Base-by-base conservation (phyloP, 1,284 basidiomycete genomes). In the Ustilago loliicola region DNA sequence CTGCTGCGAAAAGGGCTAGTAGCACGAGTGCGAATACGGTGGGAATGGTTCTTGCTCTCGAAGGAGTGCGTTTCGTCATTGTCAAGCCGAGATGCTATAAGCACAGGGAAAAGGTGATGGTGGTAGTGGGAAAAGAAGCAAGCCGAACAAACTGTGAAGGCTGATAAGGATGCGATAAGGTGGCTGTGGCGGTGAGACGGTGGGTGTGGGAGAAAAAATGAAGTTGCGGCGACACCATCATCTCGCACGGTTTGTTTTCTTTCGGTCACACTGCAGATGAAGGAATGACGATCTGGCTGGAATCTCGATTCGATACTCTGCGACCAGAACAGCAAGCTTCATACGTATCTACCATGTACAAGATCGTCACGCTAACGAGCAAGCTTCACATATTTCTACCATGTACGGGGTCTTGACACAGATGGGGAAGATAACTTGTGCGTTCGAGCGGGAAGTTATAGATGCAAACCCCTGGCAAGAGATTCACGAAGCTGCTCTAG, bases 1-100 rank as follows among this genome's bases (percentile, higher is more conserved):
- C 53, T 32, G 65, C 71, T 15, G 65, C 65, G 5, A 58, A 0
- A 2, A 58, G 4, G 36, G 36, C 36, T 1, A 57, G 21, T 6
- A 57, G 6, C 2, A 30, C 23, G 17, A 59, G 15, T 29, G 25
- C n/a, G 10, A 45, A 50, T 42, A 4, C 17, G 21, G 30, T 36
- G 29, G 19, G 6, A 25, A 38, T 3, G 30, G 36, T 21, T 29
- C 8, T 48, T 17, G 6, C 13, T 15, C 32, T 32, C 21, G 57
- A 59, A 15, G 2, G 30, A 29, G 2, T 32, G 57, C 6, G n/a
- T 13, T 9, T 4, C 13, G 25, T n/a, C 25, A 21, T 40, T 42
- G 19, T 42, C 17, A 19, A 17, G 5, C 9, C 4, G 21, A 23
- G 25, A 34, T 29, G 40, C 29, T 59, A 40, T n/a, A n/a, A n/a